A percentile compares a stretch with the other conserved stretches of the same genome.
These are phyloP conservation scores for Lichtheimia ramosa DNA, from an alignment of 371 early-diverging fungal species.

Conservation along the genomic window DNA sequence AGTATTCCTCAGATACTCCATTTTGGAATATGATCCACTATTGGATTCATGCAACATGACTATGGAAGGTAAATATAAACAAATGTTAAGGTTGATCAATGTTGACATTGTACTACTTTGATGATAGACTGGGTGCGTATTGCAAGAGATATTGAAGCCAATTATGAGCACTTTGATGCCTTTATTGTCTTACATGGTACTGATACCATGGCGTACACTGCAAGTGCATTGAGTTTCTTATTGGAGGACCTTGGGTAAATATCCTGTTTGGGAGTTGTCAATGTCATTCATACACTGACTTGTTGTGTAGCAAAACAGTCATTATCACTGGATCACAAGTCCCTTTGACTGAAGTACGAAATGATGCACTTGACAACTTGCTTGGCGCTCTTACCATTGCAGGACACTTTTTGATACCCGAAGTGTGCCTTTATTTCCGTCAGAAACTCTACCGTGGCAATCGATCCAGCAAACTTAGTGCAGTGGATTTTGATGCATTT, in stretches of 20 bases:
- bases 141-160: slow-evolving; percentile 92
- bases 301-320: slow-evolving; percentile 80
- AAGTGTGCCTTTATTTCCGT: slow-evolving; percentile 92
- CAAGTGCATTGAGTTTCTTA: slow-evolving; percentile 94
- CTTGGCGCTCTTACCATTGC: slow-evolving; percentile 89
- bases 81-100: not conserved
- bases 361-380: slow-evolving; percentile 96
- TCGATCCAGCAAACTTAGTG: slow-evolving; percentile 89
- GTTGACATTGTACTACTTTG: not conserved
- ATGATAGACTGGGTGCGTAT: slow-evolving; percentile 90
- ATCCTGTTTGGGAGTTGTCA: not conserved
- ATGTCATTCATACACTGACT: not conserved
- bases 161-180: slow-evolving; percentile 90
- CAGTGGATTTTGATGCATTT: slow-evolving; percentile 95
- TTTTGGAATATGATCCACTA: slow-evolving; percentile 92
- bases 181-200: slow-evolving; percentile 95
- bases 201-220: slow-evolving; percentile 95
- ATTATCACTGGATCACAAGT: slow-evolving; percentile 96
- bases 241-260: slow-evolving; percentile 86
- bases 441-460: slow-evolving; percentile 96
- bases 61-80: slow-evolving; percentile 59
- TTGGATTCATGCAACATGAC: slow-evolving; percentile 95
- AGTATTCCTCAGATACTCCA: slow-evolving; percentile 63
- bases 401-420: slow-evolving; percentile 97
- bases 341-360: slow-evolving; percentile 95